These are phyloP conservation scores for Aegilops sharonensis DNA, from an alignment of 176 grass and related monocot genomes.

Conservation along the genomic window DNA sequence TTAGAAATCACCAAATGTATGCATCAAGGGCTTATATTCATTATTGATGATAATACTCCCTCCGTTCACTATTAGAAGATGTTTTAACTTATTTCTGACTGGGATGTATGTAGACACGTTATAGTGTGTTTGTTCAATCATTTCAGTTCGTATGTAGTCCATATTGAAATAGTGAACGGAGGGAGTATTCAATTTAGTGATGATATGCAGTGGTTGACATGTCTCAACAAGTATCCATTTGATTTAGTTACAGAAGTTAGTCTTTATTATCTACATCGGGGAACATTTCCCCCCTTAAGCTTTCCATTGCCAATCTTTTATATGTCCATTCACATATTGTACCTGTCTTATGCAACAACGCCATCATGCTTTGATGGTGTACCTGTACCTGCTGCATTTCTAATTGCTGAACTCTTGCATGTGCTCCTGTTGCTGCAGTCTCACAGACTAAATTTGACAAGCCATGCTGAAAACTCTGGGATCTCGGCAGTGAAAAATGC, in stretches of 20 bases:
- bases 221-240: not conserved
- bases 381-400: not conserved
- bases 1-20: not conserved
- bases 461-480: not conserved
- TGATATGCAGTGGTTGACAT: not conserved
- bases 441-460: not conserved
- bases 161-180: not conserved
- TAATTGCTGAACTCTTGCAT: not conserved
- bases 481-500: not conserved
- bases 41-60: too few species aligned
- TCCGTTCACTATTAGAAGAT: too few species aligned
- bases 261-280: not conserved
- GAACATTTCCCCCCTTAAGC: too few species aligned
- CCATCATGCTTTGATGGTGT: too few species aligned
- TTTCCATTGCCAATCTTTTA: too few species aligned
- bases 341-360: too few species aligned
- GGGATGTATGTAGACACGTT: too few species aligned
- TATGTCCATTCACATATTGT: too few species aligned
- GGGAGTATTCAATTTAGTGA: not conserved
- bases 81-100: too few species aligned
- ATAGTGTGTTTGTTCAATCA: too few species aligned
- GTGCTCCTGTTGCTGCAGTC: not conserved
- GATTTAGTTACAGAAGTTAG: not conserved
- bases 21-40: not conserved
- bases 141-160: too few species aligned